Evolutionary conservation across 805 yeast species (phyloP).

Genomic region (Maudiozyma turicensis): DNA sequence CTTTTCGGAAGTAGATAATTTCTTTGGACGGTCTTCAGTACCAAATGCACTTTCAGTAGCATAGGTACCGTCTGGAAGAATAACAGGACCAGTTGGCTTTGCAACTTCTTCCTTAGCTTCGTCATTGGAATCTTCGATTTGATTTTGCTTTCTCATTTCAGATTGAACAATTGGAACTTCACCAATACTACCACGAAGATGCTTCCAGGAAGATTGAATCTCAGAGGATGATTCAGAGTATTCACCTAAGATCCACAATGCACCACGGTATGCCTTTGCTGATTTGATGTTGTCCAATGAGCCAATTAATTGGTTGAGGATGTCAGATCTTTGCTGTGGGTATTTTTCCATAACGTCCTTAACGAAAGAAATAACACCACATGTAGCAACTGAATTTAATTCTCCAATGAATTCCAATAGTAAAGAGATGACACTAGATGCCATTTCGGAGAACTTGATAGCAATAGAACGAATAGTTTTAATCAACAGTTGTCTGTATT

Average conservation of each 20-base stretch:
- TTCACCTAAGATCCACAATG: slow-evolving; percentile 95
- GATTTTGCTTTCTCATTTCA: slow-evolving; percentile 42
- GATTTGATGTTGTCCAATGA: slow-evolving; percentile 63
- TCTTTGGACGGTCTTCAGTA: slow-evolving; percentile 80
- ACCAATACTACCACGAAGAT: slow-evolving; percentile 72
- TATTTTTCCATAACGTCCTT: slow-evolving; percentile 90
- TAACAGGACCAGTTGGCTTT: slow-evolving; percentile 56
- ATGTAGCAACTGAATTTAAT: slow-evolving; percentile 73
- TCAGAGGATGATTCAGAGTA: slow-evolving; percentile 63
- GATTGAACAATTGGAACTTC: slow-evolving; percentile 82
- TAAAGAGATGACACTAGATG: slow-evolving; percentile 81
- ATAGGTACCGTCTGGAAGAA: slow-evolving; percentile 97
- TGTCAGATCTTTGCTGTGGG: slow-evolving; percentile 63
- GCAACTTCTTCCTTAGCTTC: slow-evolving; percentile 24
- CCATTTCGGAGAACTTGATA: slow-evolving; percentile 78
- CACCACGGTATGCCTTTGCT: slow-evolving; percentile 87
- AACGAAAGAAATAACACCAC: slow-evolving; percentile 82
- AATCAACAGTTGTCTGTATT: slow-evolving; percentile 82
- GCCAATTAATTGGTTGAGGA: slow-evolving; percentile 51
- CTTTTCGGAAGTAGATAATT: slow-evolving; percentile 44
- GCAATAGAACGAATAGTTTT: slow-evolving; percentile 86
- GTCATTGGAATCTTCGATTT: slow-evolving; percentile 30
- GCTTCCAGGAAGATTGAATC: slow-evolving; percentile 79
- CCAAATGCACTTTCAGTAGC: slow-evolving; percentile 86
- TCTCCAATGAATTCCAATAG: slow-evolving; percentile 80